Evolutionary conservation across 2,329 filamentous ascomycete genomes (phyloP).

Genomic region (Coniochaeta sp.): DNA sequence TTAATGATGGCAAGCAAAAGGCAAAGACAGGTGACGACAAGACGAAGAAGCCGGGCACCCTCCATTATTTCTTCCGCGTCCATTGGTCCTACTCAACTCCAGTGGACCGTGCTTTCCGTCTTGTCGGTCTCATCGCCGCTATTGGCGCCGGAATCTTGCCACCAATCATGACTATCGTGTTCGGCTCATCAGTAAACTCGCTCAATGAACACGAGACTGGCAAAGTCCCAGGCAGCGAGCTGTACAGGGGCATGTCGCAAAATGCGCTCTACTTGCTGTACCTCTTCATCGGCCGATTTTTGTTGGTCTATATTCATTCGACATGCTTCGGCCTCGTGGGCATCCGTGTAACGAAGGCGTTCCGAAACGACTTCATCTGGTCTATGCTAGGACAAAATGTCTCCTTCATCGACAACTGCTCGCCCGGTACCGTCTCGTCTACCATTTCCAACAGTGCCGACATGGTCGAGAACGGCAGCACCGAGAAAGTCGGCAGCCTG

Average conservation of each 20-base stretch:
- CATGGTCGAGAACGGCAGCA: slow-evolving; percentile 83
- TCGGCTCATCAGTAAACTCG: background rate
- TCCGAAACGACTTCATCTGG: background rate
- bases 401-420: slow-evolving; percentile 74
- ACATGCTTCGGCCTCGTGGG: background rate
- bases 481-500: slow-evolving; percentile 75
- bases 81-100: background rate
- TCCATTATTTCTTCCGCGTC: background rate
- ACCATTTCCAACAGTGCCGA: slow-evolving; percentile 87
- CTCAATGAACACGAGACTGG: background rate
- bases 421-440: slow-evolving; percentile 81
- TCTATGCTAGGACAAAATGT: background rate
- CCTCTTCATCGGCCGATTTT: background rate
- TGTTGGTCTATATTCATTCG: background rate
- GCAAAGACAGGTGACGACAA: background rate
- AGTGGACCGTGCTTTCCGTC: background rate
- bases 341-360: background rate
- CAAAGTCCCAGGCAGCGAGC: background rate
- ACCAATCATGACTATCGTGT: background rate
- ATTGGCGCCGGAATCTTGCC: background rate
- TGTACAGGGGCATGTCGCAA: background rate
- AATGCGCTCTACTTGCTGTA: background rate
- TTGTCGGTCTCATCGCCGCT: background rate
- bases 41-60: background rate
- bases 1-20: background rate